Evolutionary conservation across 179 eudicot species (phyloP).

Genomic region (Spinacia oleracea): DNA sequence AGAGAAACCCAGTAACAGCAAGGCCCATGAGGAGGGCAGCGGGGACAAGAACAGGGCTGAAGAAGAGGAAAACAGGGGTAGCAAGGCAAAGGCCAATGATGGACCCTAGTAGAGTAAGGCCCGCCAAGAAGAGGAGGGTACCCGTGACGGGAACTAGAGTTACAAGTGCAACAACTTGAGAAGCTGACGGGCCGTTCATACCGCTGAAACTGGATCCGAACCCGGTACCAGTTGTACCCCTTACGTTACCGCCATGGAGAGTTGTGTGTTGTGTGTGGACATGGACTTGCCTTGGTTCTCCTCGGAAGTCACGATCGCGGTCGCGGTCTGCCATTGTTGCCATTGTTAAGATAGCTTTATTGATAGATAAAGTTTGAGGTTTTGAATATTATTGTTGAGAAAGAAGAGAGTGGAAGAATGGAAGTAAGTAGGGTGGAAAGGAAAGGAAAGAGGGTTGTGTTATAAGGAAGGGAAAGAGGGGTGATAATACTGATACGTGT

Average conservation of each 20-base stretch:
- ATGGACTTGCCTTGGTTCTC: constrained; percentile 41
- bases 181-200: constrained; percentile 42
- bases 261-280: constrained; percentile 41
- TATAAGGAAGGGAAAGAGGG: constrained; percentile 7
- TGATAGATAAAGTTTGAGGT: too few relatives aligned
- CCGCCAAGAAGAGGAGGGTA: constrained; percentile 54
- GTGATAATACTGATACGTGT: constrained; percentile 26
- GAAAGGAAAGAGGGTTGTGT: background rate
- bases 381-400: too few relatives aligned
- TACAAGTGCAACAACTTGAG: constrained; percentile 48
- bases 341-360: too few relatives aligned
- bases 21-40: constrained; percentile 40
- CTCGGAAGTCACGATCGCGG: constrained; percentile 38
- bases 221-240: background rate
- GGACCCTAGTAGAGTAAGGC: constrained; percentile 43
- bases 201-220: background rate
- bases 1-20: constrained; percentile 45
- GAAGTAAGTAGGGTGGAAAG: background rate
- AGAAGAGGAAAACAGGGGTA: constrained; percentile 57
- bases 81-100: constrained; percentile 47
- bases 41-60: constrained; percentile 69
- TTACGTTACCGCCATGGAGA: constrained; percentile 15
- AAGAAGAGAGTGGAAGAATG: background rate
- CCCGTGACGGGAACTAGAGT: constrained; percentile 63
- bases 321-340: constrained; percentile 19